These are phyloP conservation scores for Neonectria ditissima DNA, from an alignment of 2,329 filamentous ascomycete genomes.

Conservation along the genomic window DNA sequence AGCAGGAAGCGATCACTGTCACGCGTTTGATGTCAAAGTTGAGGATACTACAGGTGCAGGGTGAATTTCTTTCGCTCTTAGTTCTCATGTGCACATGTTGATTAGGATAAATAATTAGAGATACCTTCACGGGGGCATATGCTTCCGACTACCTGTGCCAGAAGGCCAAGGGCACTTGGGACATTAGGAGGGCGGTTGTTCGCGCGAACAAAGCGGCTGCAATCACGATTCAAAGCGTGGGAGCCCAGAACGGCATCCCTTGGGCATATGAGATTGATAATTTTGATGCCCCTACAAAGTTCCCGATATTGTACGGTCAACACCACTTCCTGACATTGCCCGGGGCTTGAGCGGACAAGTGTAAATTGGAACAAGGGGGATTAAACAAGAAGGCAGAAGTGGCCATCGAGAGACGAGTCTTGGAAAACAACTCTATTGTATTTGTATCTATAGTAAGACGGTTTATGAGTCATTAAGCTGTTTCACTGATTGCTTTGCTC, in stretches of 20 bases:
- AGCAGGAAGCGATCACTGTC: neutral
- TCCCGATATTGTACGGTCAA: neutral
- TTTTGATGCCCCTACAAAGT: neutral
- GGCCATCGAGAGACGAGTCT: neutral
- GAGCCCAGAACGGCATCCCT: neutral
- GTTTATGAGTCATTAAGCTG: neutral
- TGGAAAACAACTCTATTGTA: neutral
- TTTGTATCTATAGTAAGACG: neutral
- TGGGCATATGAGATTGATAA: neutral
- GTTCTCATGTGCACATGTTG: neutral
- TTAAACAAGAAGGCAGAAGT: neutral
- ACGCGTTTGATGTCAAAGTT: neutral
- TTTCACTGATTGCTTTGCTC: neutral
- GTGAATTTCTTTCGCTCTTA: neutral
- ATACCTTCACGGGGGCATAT: constrained; percentile 1
- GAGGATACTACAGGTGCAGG: constrained; percentile 3
- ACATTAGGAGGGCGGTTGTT: neutral
- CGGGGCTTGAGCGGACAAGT: neutral
- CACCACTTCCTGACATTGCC: neutral
- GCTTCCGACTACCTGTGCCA: neutral
- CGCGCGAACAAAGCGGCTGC: constrained; percentile 2
- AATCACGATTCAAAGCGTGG: constrained; percentile 1
- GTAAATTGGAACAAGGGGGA: neutral
- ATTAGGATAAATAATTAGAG: constrained; percentile 1
- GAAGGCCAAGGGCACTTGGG: neutral